Evolutionary conservation across 2,329 filamentous ascomycete genomes (phyloP), one percentile per base, ranked within the genome.

Genomic region (Penicillium sp.): DNA sequence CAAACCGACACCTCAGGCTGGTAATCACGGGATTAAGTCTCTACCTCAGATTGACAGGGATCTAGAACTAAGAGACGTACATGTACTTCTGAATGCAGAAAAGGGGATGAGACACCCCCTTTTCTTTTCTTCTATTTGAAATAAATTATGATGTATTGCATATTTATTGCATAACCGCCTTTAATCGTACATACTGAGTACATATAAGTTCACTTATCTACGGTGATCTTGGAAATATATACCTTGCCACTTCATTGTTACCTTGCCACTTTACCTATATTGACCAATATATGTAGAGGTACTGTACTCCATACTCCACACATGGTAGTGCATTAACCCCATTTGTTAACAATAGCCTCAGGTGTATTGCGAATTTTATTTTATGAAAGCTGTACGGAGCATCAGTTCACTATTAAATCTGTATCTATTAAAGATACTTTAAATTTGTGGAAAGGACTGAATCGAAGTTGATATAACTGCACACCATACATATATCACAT

Each of bases 11-110:
- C 49, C 49, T 51, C 19, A 53, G 50, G 43, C 16, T 26, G 12
- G n/a, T 3, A 37, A 37, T 53, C 50, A 53, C 50, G 50, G 50
- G 50, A 53, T 43, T 37, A 17, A 22, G 36, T 38, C 36, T 19
- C 10, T 31, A 30, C 40, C 19, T 42, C 40, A 8, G 17, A 22
- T 38, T 38, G 36, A 38, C 36, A 35, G 14, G 31, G 31, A 6
- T 35, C 6, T 6, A 35, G 31, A 35, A 16, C 31, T 16, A 16
- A 35, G 14, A 35, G 31, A 17, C 14, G 17, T 31, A 43, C 22
- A 17, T 25, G 42, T 22, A 22, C 12, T 19, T 44, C 41, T 28
- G 11, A 31, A 19, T 28, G 17, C n/a, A 30, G 17, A n/a, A 1
- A 31, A 11, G 12, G 42, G 42, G 42, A 43, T 43, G 26, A 44